These are phyloP conservation scores for Nemania sp. DNA, from an alignment of 2,329 filamentous ascomycete genomes.

Conservation along the genomic window DNA sequence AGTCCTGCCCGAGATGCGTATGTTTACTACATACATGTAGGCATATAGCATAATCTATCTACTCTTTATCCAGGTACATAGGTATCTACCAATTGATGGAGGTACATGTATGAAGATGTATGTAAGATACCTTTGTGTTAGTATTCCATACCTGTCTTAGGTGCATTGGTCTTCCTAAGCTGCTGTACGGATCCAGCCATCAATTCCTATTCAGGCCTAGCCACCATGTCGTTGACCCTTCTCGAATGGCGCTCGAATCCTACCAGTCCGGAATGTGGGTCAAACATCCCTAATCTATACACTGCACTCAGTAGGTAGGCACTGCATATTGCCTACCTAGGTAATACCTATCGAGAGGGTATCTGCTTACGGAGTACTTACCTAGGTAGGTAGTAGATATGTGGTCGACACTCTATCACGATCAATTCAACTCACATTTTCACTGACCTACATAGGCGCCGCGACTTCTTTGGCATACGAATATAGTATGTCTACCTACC, in stretches of 20 bases:
- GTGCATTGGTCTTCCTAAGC: not conserved
- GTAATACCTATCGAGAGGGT: too few relatives aligned
- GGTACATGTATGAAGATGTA: not conserved
- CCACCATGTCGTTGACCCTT: not conserved
- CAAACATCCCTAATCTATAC: not conserved
- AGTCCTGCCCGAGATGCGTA: too few relatives aligned
- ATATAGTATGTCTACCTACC: not conserved
- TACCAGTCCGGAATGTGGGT: not conserved
- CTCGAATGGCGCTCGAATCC: slow-evolving; percentile 2
- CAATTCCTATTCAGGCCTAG: not conserved
- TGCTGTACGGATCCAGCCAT: not conserved
- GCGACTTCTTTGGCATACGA: too few relatives aligned
- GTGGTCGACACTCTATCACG: too few relatives aligned
- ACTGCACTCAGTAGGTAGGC: not conserved
- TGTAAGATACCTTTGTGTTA: not conserved
- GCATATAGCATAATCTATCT: too few relatives aligned
- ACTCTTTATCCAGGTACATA: too few relatives aligned
- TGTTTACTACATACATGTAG: too few relatives aligned
- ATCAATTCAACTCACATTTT: not conserved
- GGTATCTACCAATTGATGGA: too few relatives aligned
- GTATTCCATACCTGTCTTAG: not conserved
- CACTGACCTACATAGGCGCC: too few relatives aligned
- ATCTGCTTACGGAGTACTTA: too few relatives aligned
- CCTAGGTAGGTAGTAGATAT: too few relatives aligned
- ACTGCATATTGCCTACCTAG: not conserved